Conservation (phyloP, 2,329 filamentous ascomycete genomes). For the Colletotrichum godetiae region DNA sequence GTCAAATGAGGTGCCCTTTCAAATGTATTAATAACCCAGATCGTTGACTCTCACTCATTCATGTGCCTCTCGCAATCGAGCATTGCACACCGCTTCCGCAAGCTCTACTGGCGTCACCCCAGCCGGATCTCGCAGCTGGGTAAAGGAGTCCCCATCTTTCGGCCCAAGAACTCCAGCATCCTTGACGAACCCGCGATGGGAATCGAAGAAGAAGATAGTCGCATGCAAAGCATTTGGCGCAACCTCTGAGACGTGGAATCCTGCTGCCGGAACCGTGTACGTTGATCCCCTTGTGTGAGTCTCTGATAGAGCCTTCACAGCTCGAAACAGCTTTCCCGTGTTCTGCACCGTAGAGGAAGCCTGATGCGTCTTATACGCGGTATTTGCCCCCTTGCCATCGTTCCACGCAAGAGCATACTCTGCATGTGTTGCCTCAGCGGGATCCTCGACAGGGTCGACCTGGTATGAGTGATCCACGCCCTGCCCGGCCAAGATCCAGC, state of each 20-base stretch:
- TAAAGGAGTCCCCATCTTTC: slow-evolving; percentile 37
- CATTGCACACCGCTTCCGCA: slow-evolving; percentile 36
- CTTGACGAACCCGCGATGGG: slow-evolving; percentile 43
- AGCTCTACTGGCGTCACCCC: slow-evolving; percentile 36
- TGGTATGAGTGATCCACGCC: slow-evolving; percentile 45
- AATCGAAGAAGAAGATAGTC: slow-evolving; percentile 50
- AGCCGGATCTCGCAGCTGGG: slow-evolving; percentile 38
- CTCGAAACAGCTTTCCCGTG: slow-evolving; percentile 39
- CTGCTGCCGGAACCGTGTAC: slow-evolving; percentile 45
- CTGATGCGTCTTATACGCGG: slow-evolving; percentile 41
- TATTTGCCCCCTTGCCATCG: slow-evolving; percentile 35
- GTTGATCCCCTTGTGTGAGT: slow-evolving; percentile 37
- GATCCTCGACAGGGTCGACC: slow-evolving; percentile 36
- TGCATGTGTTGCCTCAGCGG: slow-evolving; percentile 42
- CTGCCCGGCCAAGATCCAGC: slow-evolving; percentile 50
- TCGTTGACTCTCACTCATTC: background rate
- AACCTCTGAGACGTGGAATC: slow-evolving; percentile 45
- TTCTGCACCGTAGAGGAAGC: slow-evolving; percentile 42
- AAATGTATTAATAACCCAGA: background rate
- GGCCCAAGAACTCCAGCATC: slow-evolving; percentile 47
- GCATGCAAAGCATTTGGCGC: slow-evolving; percentile 44
- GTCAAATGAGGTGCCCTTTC: background rate
- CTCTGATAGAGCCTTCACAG: slow-evolving; percentile 12
- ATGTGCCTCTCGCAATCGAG: background rate
- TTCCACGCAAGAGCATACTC: slow-evolving; percentile 44